Evolutionary conservation across 1,139 yeast species (phyloP).

Genomic region (Pneumocystis carinii): DNA sequence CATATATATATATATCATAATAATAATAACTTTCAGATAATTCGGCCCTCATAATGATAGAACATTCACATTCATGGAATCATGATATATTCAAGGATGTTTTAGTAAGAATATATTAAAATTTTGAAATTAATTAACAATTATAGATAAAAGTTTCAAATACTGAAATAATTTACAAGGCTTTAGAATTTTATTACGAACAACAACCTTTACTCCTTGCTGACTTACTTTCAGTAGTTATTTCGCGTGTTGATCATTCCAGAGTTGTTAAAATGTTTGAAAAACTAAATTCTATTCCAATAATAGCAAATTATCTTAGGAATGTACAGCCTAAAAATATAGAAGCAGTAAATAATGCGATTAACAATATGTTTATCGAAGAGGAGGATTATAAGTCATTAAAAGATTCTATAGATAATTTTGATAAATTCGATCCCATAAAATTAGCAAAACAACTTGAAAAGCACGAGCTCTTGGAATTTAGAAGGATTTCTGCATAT

Average conservation of each 20-base stretch:
- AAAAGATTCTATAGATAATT: slow-evolving; percentile 71
- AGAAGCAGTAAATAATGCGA: slow-evolving; percentile 83
- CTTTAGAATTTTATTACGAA: slow-evolving; percentile 80
- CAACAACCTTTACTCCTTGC: slow-evolving; percentile 86
- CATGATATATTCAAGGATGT: slow-evolving; percentile 89
- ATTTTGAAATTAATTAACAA: background rate
- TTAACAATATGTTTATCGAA: slow-evolving; percentile 87
- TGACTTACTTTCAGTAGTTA: slow-evolving; percentile 67
- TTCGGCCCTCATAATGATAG: background rate
- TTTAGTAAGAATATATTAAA: slow-evolving; percentile 32
- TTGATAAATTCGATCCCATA: slow-evolving; percentile 81
- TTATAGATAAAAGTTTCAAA: slow-evolving; percentile 57
- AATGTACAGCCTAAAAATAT: slow-evolving; percentile 84
- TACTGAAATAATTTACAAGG: slow-evolving; percentile 92
- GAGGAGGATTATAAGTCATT: slow-evolving; percentile 90
- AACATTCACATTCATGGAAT: slow-evolving; percentile 29
- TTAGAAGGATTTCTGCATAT: slow-evolving; percentile 91
- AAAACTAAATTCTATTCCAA: slow-evolving; percentile 87
- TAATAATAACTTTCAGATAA: slow-evolving; percentile 40
- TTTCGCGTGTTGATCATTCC: slow-evolving; percentile 88
- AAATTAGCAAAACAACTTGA: slow-evolving; percentile 88
- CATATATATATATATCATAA: slow-evolving; percentile 98
- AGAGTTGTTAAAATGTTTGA: slow-evolving; percentile 91
- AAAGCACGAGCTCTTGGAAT: slow-evolving; percentile 76
- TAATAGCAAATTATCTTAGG: slow-evolving; percentile 86